Evolutionary conservation across 1,139 yeast genomes (phyloP).

Genomic region (Sugiyamaella grinbergsii): DNA sequence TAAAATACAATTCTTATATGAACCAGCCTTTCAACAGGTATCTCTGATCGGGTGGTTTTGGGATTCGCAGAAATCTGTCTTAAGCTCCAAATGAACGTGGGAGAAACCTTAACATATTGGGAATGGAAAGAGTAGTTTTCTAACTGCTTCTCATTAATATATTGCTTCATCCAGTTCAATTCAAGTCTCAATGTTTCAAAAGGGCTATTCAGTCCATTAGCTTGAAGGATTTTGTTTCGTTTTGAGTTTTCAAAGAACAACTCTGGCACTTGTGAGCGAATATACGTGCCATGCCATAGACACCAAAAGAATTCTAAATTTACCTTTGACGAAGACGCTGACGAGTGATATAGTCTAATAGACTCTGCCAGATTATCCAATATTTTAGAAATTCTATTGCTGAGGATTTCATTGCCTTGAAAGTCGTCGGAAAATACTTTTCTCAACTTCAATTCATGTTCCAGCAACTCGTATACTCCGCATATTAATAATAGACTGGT

Average conservation of each 20-base stretch:
- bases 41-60: slow-evolving; percentile 12
- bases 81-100: slow-evolving; percentile 19
- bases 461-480: slow-evolving; percentile 19
- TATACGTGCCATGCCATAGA: slow-evolving; percentile 17
- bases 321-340: neutral
- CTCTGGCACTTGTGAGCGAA: slow-evolving; percentile 12
- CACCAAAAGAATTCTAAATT: slow-evolving; percentile 21
- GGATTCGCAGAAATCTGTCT: slow-evolving; percentile 13
- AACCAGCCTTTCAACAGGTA: slow-evolving; percentile 20
- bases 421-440: neutral
- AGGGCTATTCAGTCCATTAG: slow-evolving; percentile 4
- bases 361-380: slow-evolving; percentile 16
- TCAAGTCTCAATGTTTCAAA: slow-evolving; percentile 8
- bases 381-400: slow-evolving; percentile 6
- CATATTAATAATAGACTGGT: slow-evolving; percentile 18
- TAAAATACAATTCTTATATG: slow-evolving; percentile 16
- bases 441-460: slow-evolving; percentile 9
- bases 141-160: slow-evolving; percentile 4
- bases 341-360: neutral
- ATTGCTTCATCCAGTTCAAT: slow-evolving; percentile 7
- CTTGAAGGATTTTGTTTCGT: neutral
- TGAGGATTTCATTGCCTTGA: neutral
- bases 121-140: slow-evolving; percentile 9
- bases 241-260: slow-evolving; percentile 7
- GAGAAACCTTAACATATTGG: slow-evolving; percentile 10